phyloP scores from a whole-genome alignment of 2,329 filamentous ascomycete species.

The Parastagonospora nodorum region DNA sequence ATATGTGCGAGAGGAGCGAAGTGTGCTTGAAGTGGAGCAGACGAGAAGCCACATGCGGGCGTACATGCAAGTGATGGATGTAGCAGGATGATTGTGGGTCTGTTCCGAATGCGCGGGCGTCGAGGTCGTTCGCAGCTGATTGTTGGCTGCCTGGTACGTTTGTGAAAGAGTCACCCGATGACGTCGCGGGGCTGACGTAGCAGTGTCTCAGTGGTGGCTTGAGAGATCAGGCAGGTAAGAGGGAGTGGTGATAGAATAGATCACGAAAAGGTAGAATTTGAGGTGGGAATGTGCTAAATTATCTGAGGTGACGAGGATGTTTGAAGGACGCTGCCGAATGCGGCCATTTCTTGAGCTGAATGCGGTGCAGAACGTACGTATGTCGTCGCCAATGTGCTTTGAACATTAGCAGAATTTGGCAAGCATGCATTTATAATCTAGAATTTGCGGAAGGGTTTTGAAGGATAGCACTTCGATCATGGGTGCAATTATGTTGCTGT shows the following conservation, averaged over 20 bases:
- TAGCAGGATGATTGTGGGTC: slow-evolving; percentile 1
- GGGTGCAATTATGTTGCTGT: too few species aligned
- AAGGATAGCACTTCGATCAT: too few species aligned
- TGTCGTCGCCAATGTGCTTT: background rate
- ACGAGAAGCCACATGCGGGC: slow-evolving; percentile 18
- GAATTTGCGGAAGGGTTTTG: too few species aligned
- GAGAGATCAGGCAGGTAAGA: slow-evolving; percentile 2
- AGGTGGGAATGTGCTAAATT: too few species aligned
- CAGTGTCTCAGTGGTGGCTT: slow-evolving; percentile 13
- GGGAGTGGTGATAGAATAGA: slow-evolving; percentile 1
- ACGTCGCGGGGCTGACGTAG: slow-evolving; percentile 29
- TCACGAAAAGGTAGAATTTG: too few species aligned
- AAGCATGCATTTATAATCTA: too few species aligned
- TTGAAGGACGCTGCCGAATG: background rate
- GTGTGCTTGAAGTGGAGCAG: slow-evolving; percentile 1
- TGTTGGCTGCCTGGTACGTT: slow-evolving; percentile 35
- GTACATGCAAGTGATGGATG: slow-evolving; percentile 24
- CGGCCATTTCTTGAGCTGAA: background rate
- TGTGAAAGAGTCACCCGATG: slow-evolving; percentile 35
- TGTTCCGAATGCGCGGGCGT: slow-evolving; percentile 1
- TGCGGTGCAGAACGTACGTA: background rate
- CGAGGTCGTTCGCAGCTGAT: slow-evolving; percentile 10
- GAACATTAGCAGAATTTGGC: too few species aligned
- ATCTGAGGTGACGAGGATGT: background rate
- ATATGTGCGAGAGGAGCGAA: background rate